Evolutionary conservation across 768 basidiomycete genomes (phyloP), one percentile per base, ranked within the genome.

Genomic region (Leccinum longicurvipes): DNA sequence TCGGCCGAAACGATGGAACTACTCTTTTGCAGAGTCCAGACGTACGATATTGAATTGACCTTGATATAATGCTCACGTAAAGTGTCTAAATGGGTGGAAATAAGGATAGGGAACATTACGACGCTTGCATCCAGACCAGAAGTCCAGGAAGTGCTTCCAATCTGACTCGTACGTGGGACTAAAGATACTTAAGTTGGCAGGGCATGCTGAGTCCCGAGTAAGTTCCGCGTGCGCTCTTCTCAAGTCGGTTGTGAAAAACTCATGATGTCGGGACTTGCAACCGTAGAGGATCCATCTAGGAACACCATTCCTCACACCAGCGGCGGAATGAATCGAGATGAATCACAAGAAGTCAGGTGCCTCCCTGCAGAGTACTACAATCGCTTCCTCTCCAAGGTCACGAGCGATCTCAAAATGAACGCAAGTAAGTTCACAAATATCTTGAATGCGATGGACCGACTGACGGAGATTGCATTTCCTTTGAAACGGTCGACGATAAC

Each of bases 321-420:
- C 19, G 36, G 53, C 23, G 31, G 39, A 36, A 44, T 27, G 15
- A 53, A 53, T 12, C 47, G 41, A 39, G 60, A 28, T 17, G 24
- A 11, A 29, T 45, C 41, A 21, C 15, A 17, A 31, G 44, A 44
- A 17, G 32, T 32, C 45, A 44, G 42, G 46, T 50, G 28, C 29
- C 73, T 85, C 12, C 80, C 85, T 14, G 67, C 76, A 23, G 75
- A 74, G 17, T 84, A 74, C 67, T 87, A 88, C 67, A 47, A 62
- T 0, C 57, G 67, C 3, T 88, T 86, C 64, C 71, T 89, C 23
- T 87, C 87, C 3, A 68, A 76, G 42, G 58, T 62, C 21, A 83
- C 86, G 17, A 85, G 81, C 61, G 74, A 76, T 61, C 76, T 83
- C 42, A 80, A 76, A 63, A 82, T 81, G 10, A 82, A 78, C 57